phyloP scores from a whole-genome alignment of 768 basidiomycete genomes.

The Russula olivacea region DNA sequence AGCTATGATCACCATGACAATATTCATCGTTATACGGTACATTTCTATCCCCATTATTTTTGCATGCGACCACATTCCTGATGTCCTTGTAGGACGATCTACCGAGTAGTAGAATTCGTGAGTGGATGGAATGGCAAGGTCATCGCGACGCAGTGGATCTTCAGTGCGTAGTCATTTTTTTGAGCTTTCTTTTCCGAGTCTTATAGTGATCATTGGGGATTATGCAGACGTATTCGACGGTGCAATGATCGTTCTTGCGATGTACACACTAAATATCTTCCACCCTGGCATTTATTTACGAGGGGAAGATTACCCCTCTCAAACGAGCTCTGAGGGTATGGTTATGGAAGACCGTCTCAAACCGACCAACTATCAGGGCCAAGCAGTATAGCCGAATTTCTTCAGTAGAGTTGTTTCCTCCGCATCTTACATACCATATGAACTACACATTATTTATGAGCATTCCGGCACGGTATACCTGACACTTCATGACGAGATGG shows the following conservation, averaged over 20 bases:
- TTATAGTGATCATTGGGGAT: not conserved
- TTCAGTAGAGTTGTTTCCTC: not conserved
- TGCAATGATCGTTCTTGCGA: slow-evolving; percentile 18
- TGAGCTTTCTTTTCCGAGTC: not conserved
- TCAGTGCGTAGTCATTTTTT: slow-evolving; percentile 11
- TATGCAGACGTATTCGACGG: slow-evolving; percentile 20
- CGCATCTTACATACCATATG: not conserved
- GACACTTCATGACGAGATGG: not conserved
- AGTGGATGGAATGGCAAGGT: slow-evolving; percentile 18
- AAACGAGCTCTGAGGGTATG: not conserved
- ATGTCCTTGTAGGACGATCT: slow-evolving; percentile 10
- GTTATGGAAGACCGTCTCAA: not conserved
- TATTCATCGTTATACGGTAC: slow-evolving; percentile 21
- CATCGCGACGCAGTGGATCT: slow-evolving; percentile 15
- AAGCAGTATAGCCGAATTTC: not conserved
- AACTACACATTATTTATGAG: not conserved
- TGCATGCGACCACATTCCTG: not conserved
- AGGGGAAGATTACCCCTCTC: not conserved
- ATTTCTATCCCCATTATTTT: not conserved
- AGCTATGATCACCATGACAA: slow-evolving; percentile 15
- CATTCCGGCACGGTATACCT: not conserved
- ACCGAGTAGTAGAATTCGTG: slow-evolving; percentile 18
- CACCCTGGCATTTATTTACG: slow-evolving; percentile 17
- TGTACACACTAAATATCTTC: slow-evolving; percentile 17
- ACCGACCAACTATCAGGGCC: not conserved